Conservation (phyloP, 495 filamentous ascomycete genomes). For the Rostrohypoxylon terebratum region DNA sequence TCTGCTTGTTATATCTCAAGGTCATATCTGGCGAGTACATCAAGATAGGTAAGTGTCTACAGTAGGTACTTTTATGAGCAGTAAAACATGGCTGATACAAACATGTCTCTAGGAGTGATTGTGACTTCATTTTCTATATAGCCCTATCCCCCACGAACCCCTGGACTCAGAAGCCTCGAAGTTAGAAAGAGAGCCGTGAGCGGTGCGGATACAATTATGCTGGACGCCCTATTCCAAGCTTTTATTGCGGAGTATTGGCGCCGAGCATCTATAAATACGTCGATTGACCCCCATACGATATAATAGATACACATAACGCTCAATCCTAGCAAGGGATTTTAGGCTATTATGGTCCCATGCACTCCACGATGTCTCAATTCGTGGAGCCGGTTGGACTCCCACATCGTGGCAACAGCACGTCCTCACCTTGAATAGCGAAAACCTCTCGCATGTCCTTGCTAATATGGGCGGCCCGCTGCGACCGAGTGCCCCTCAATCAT, state of each 20-base stretch:
- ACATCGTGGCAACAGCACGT: conserved; percentile 6
- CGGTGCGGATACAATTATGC: conserved; percentile 11
- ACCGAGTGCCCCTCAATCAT: conserved; percentile 38
- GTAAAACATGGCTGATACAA: background rate
- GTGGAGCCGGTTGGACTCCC: conserved; percentile 30
- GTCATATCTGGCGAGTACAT: background rate
- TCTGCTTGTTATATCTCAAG: too few relatives aligned
- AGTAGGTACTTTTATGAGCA: too few relatives aligned
- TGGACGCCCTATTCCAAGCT: conserved; percentile 11
- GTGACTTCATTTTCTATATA: background rate
- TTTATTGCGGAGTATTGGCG: conserved; percentile 21
- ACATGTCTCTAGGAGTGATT: background rate
- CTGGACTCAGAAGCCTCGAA: background rate
- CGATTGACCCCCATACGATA: conserved; percentile 31
- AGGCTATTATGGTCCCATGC: conserved; percentile 39
- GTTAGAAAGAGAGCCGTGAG: conserved; percentile 1
- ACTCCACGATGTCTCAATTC: conserved; percentile 35
- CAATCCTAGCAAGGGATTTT: conserved; percentile 33
- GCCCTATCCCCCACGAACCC: background rate
- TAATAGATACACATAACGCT: conserved; percentile 33
- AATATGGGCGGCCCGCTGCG: conserved; percentile 37
- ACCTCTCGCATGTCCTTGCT: conserved; percentile 19
- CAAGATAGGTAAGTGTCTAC: background rate
- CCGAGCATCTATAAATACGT: conserved; percentile 41
- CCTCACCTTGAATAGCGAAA: conserved; percentile 3